Percentiles rank a stretch among this genome's conserved stretches.
Evolutionary conservation across 805 yeast species (phyloP).

Genomic region (Wickerhamomyces queroliae): DNA sequence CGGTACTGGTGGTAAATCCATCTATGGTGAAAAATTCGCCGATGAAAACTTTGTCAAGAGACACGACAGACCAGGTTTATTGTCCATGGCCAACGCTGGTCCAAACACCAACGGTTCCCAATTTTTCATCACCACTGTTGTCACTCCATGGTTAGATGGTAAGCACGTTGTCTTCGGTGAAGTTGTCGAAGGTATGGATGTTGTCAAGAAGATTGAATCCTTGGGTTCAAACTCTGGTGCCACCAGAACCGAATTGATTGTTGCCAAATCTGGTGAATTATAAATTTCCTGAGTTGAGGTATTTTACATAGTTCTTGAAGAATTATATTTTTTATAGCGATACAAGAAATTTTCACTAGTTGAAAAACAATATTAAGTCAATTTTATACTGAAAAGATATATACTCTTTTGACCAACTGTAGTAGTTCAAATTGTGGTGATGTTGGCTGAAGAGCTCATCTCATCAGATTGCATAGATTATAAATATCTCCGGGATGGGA

Average conservation of each 20-base stretch:
- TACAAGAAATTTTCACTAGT: too few relatives aligned
- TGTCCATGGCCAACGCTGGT: conserved; percentile 98
- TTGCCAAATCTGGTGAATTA: conserved; percentile 49
- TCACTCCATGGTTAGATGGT: conserved; percentile 87
- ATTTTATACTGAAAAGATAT: too few relatives aligned
- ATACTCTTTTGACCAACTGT: too few relatives aligned
- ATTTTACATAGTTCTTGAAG: not conserved
- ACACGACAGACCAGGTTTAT: conserved; percentile 77
- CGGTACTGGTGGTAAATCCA: conserved; percentile 96
- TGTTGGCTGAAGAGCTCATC: too few relatives aligned
- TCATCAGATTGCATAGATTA: too few relatives aligned
- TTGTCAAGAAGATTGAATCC: conserved; percentile 80
- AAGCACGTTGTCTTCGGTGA: conserved; percentile 95
- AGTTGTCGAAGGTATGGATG: conserved; percentile 77
- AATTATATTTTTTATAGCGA: too few relatives aligned
- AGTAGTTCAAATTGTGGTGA: not conserved
- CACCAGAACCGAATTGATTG: conserved; percentile 59
- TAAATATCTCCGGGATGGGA: not conserved
- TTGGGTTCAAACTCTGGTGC: conserved; percentile 72
- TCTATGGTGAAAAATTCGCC: conserved; percentile 72
- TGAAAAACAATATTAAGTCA: too few relatives aligned
- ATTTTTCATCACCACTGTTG: conserved; percentile 90
- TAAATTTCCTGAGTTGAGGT: conserved; percentile 10
- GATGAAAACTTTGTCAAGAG: conserved; percentile 72
- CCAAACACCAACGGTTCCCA: conserved; percentile 98